phyloP scores from a whole-genome alignment of 148 eudicot species.

The Spergularia bocconei region DNA sequence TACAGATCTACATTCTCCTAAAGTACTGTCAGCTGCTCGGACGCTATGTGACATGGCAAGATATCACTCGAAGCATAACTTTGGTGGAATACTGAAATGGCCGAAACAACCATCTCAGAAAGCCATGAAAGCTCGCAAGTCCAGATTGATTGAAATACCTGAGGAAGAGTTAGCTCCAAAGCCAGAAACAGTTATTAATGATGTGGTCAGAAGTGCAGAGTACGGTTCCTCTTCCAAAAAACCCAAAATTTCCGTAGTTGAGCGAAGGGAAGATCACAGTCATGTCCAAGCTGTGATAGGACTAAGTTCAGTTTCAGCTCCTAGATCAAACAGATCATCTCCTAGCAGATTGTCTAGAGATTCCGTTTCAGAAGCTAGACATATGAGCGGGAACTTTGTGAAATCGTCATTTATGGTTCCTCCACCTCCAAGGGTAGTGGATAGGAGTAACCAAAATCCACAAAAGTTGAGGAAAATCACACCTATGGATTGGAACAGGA shows the following conservation, averaged over 20 bases:
- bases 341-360: slow-evolving; percentile 49
- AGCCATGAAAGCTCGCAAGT: slow-evolving; percentile 67
- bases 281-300: slow-evolving; percentile 39
- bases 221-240: slow-evolving; percentile 47
- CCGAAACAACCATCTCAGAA: slow-evolving; percentile 61
- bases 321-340: slow-evolving; percentile 59
- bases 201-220: slow-evolving; percentile 27
- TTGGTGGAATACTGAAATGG: slow-evolving; percentile 40
- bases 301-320: slow-evolving; percentile 47
- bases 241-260: slow-evolving; percentile 43
- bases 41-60: slow-evolving; percentile 62
- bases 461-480: slow-evolving; percentile 51
- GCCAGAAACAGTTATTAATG: slow-evolving; percentile 27
- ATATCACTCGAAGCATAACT: slow-evolving; percentile 32
- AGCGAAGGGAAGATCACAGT: slow-evolving; percentile 33
- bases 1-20: slow-evolving; percentile 59
- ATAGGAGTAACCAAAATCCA: slow-evolving; percentile 42
- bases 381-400: slow-evolving; percentile 29
- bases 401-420: slow-evolving; percentile 44
- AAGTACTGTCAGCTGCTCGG: slow-evolving; percentile 64
- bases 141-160: slow-evolving; percentile 41
- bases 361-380: slow-evolving; percentile 33
- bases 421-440: slow-evolving; percentile 44
- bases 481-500: slow-evolving; percentile 47
- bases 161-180: slow-evolving; percentile 39